Conservation (phyloP, 2,329 filamentous ascomycete genomes). For the Epichloe sylvatica region DNA sequence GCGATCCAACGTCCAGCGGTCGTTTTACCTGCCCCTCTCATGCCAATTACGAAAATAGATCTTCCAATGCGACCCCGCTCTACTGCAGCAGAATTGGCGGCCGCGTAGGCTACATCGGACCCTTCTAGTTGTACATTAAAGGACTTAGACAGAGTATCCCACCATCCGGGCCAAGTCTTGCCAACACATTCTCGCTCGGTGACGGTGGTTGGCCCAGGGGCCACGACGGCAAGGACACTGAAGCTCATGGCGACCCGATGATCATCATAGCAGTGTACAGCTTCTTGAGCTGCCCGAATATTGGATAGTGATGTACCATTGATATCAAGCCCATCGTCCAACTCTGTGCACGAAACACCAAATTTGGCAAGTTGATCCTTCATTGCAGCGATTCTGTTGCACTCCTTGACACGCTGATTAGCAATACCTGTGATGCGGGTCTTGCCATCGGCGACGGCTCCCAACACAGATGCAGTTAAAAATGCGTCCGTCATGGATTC, state of each 20-base stretch:
- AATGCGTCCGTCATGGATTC: conserved; percentile 99
- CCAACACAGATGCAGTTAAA: conserved; percentile 83
- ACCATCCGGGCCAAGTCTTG: conserved; percentile 99
- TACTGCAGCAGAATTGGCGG: conserved; percentile 7
- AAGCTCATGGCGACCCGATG: conserved; percentile 98
- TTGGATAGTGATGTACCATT: conserved; percentile 35
- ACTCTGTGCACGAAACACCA: conserved; percentile 70
- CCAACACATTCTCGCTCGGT: conserved; percentile 85
- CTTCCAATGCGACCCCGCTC: conserved; percentile 24
- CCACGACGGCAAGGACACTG: conserved; percentile 66
- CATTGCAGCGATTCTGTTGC: conserved; percentile 93
- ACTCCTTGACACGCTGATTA: conserved; percentile 96
- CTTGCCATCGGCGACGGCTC: conserved; percentile 69
- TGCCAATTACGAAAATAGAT: conserved; percentile 89
- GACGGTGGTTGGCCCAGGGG: conserved; percentile 59
- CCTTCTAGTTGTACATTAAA: conserved; percentile 71
- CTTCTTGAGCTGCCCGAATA: conserved; percentile 42
- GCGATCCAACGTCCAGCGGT: conserved; percentile 82
- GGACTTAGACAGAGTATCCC: conserved; percentile 69
- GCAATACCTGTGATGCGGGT: conserved; percentile 89
- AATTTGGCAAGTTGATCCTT: conserved; percentile 89
- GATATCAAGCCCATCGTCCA: conserved; percentile 85
- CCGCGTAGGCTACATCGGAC: conserved; percentile 36
- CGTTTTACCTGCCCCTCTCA: conserved; percentile 94
- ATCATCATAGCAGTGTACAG: conserved; percentile 89